Evolutionary conservation across 1,139 yeast species (phyloP).

Genomic region (Hansenula sp.): DNA sequence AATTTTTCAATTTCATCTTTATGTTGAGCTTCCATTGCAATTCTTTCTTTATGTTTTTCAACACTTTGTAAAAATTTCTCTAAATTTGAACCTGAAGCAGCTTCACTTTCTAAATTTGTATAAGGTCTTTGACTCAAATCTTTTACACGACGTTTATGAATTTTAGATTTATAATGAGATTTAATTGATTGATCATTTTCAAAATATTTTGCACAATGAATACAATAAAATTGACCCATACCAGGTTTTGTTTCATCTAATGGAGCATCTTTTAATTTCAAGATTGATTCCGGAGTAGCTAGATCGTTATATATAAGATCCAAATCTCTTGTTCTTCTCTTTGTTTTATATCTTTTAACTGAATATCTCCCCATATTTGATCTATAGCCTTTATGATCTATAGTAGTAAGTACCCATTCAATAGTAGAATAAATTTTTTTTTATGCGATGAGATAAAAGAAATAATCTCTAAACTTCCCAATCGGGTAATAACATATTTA

Average conservation of each 20-base stretch:
- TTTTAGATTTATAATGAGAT: slow-evolving; percentile 68
- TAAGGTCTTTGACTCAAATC: slow-evolving; percentile 76
- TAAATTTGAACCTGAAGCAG: slow-evolving; percentile 80
- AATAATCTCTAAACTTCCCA: slow-evolving; percentile 2
- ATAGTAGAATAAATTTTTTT: slow-evolving; percentile 3
- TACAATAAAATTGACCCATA: slow-evolving; percentile 88
- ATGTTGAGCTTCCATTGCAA: slow-evolving; percentile 15
- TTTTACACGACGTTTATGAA: slow-evolving; percentile 83
- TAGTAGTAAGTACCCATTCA: background rate
- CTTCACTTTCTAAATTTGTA: slow-evolving; percentile 83
- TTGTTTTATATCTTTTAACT: slow-evolving; percentile 71
- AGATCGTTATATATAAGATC: slow-evolving; percentile 82
- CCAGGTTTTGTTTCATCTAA: slow-evolving; percentile 91
- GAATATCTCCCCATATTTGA: slow-evolving; percentile 78
- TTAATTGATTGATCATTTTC: slow-evolving; percentile 73
- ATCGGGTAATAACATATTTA: slow-evolving; percentile 2
- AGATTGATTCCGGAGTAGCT: slow-evolving; percentile 56
- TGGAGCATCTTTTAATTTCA: slow-evolving; percentile 69
- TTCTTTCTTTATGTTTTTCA: slow-evolving; percentile 34
- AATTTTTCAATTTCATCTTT: slow-evolving; percentile 19
- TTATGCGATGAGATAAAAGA: slow-evolving; percentile 10
- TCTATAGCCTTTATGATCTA: background rate
- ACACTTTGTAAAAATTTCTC: slow-evolving; percentile 60
- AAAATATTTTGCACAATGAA: slow-evolving; percentile 90
- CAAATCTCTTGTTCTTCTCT: slow-evolving; percentile 79